Base-by-base conservation (phyloP, 1,284 basidiomycete species). In the Schizopora paradoxa region DNA sequence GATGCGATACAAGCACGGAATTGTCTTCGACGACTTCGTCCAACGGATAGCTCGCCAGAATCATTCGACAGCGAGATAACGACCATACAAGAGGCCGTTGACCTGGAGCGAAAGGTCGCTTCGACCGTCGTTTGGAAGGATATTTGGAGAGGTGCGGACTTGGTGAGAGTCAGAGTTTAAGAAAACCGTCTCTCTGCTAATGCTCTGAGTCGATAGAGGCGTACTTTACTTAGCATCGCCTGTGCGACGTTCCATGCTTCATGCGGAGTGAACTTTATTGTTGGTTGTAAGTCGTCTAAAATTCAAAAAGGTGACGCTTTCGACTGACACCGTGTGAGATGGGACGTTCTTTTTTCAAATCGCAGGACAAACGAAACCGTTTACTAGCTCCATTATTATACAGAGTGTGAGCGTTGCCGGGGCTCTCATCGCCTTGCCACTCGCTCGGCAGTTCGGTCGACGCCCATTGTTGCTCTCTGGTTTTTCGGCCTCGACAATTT, bases 321-420 rank as follows among this genome's bases (percentile, higher is more conserved):
- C 26, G 14, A 38, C 10, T 19, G 36, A 22, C 8, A 2, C 33
- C 19, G 19, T 14, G 32, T n/a, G 23, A 47, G 46, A 47, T 23
- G 51, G 47, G 31, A 52, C 49, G 14, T 51, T 47, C 33, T 54
- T 54, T 33, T 54, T 54, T 39, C 51, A 54, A 21, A 48, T 52
- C 26, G 47, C 51, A 5, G 47, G 47, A 6, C 33, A 47, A 14
- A 47, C 39, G 10, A 44, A 47, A 10, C 52, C 54, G 3, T 56
- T 56, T 43, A 45, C 42, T 16, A 50, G 54, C 31, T 49, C 50
- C 5, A 52, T 51, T 27, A 52, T 54, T 22, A 36, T 52, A 25
- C 39, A 51, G 13, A 38, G 35, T 19, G 51, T 51, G 31, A 53
- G 49, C 28, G 29, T 54, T 27, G 45, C 33, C n/a, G 51, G 46